A percentile compares a stretch with the other conserved stretches of the same genome.
These are phyloP conservation scores for Phytopythium kandeliae DNA, from an alignment of 352 stramenopile genomes.

Conservation along the genomic window DNA sequence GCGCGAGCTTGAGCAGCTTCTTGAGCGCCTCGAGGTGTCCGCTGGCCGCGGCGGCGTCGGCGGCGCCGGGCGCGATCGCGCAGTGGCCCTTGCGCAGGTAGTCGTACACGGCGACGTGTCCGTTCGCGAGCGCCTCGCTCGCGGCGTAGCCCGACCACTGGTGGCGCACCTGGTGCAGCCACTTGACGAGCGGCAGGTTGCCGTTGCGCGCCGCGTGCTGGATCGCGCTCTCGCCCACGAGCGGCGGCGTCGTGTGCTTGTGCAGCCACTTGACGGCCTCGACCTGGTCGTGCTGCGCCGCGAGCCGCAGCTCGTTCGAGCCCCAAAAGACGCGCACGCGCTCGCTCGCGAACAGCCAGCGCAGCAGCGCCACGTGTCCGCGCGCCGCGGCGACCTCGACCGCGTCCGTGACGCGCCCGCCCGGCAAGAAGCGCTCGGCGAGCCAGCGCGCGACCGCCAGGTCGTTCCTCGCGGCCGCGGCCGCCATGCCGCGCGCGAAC, in stretches of 20 bases:
- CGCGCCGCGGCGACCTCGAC: constrained; percentile 11
- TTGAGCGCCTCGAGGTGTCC: constrained; percentile 27
- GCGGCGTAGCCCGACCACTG: constrained; percentile 31
- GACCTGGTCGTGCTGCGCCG: constrained; percentile 16
- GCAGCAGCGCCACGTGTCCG: constrained; percentile 14
- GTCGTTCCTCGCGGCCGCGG: constrained; percentile 17
- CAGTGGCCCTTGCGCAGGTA: constrained; percentile 33
- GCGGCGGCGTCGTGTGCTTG: constrained; percentile 18
- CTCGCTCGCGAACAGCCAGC: constrained; percentile 12
- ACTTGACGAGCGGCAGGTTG: constrained; percentile 27
- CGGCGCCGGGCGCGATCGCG: constrained; percentile 13
- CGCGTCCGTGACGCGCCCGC: constrained; percentile 1
- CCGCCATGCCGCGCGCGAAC: constrained; percentile 18
- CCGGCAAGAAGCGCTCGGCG: constrained; percentile 12
- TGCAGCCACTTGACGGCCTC: constrained; percentile 26
- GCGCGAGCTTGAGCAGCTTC: constrained; percentile 14
- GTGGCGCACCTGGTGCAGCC: constrained; percentile 18
- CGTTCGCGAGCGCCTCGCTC: constrained; percentile 22
- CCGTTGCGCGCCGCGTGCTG: constrained; percentile 25
- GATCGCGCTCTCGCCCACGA: constrained; percentile 22
- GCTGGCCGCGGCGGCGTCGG: constrained; percentile 22
- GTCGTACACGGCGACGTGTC: constrained; percentile 27
- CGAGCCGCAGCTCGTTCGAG: constrained; percentile 23
- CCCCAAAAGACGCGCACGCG: constrained; percentile 24
- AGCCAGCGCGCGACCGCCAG: constrained; percentile 21